Percentiles rank a stretch among this genome's conserved stretches.
phyloP scores from a whole-genome alignment of 305 asterid genomes.

The Solanum chacoense region DNA sequence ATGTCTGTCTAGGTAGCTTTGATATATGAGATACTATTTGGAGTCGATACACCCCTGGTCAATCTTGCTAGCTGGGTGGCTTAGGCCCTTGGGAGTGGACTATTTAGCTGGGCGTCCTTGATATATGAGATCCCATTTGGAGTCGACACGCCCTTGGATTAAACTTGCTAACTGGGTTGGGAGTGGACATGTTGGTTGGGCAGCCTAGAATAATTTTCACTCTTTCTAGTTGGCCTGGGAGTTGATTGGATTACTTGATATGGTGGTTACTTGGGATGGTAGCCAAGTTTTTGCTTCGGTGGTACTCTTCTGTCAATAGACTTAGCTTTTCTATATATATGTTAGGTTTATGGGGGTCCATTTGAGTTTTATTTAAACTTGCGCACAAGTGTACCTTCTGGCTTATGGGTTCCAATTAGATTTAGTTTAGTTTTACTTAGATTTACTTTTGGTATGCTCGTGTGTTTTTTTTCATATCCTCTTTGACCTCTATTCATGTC shows the following conservation, averaged over 20 bases:
- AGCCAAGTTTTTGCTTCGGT: background rate
- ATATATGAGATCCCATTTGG: background rate
- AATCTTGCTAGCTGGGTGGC: background rate
- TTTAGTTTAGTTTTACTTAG: background rate
- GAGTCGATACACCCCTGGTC: background rate
- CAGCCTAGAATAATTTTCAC: background rate
- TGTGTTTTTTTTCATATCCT: background rate
- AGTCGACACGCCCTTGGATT: background rate
- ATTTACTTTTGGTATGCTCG: too few relatives aligned
- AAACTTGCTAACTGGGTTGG: background rate
- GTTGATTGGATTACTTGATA: background rate
- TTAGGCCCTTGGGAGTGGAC: background rate
- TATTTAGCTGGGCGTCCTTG: background rate
- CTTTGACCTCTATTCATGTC: too few relatives aligned
- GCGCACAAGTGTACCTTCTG: background rate
- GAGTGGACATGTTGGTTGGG: background rate
- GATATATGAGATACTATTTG: background rate
- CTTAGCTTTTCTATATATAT: background rate
- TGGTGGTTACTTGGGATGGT: background rate
- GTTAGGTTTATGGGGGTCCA: background rate
- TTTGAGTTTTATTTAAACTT: too few relatives aligned
- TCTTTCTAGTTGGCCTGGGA: background rate
- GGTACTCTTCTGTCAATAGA: background rate
- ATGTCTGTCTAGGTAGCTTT: background rate
- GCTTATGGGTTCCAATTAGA: background rate